Evolutionary conservation across 176 grass and related monocot genomes (phyloP), one percentile per base, ranked within the genome.

Genomic region (Microstegium vimineum): DNA sequence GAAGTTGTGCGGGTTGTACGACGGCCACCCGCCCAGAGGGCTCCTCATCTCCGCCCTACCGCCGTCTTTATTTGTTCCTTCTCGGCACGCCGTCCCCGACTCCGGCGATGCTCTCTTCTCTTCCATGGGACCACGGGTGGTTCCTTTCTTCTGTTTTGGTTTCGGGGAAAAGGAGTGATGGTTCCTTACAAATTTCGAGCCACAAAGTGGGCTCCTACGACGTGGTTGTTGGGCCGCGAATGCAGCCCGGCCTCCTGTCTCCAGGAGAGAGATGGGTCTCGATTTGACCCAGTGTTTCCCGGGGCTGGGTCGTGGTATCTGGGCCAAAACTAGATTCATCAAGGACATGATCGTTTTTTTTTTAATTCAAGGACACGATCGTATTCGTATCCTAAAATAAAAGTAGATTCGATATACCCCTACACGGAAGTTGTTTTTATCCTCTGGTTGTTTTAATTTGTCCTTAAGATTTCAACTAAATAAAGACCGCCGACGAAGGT

Each of bases 1-100:
- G 84, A 98, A 98, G 79, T 95, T 98, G 46, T 86, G 89, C 8
- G 84, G 92, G 76, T 98, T 94, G 86, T 88, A 93, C 41, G 90
- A 95, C 32, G 92, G 95, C 92, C 92, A 95, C 31, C 80, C 87
- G 10, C 89, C 95, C 32, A 94, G 74, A 30, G 88, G 75, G 79
- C 84, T 94, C 13, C 76, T 89, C 95, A 94, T 98, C 69, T 78
- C 72, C 32, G 76, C 54, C 42, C 30, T 27, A 34, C 86, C 73
- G 17, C 27, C 47, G 40, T 52, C 35, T 72, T 79, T 47, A 47
- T 15, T 20, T 36, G 17, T 37, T 69, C 22, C 47, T 15, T 31
- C 6, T 10, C 34, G 79, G 59, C 35, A 23, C 28, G 31, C 63
- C 75, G 76, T 13, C 70, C 10, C 62, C 36, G 69, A 12, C 76